Conservation (phyloP, 495 filamentous ascomycete species). For the Parathielavia appendiculata region DNA sequence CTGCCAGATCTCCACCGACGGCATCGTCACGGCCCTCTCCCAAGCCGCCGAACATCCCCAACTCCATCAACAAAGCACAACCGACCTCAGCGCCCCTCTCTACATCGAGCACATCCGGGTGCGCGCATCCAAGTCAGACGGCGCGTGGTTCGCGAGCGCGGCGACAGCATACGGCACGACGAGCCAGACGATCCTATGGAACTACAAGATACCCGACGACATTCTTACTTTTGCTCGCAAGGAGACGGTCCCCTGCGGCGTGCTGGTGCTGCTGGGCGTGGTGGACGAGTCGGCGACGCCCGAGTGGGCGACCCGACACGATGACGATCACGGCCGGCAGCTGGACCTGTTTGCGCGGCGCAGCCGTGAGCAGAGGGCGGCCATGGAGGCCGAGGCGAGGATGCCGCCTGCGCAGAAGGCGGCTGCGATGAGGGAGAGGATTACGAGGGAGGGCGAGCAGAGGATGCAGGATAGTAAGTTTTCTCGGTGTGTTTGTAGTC, state of each 20-base stretch:
- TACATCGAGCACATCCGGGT: constrained; percentile 40
- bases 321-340: constrained; percentile 26
- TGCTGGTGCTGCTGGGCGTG: constrained; percentile 52
- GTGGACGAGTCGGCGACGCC: constrained; percentile 51
- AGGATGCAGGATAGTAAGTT: constrained; percentile 39
- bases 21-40: constrained; percentile 37
- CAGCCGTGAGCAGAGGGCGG: constrained; percentile 36
- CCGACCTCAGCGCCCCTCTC: constrained; percentile 14
- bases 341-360: constrained; percentile 37
- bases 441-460: constrained; percentile 36
- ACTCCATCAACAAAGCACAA: neutral
- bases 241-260: constrained; percentile 56
- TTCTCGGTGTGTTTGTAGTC: neutral
- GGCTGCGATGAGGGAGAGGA: constrained; percentile 33
- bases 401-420: constrained; percentile 45
- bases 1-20: constrained; percentile 42
- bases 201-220: constrained; percentile 53
- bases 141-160: constrained; percentile 55
- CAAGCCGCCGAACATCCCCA: constrained; percentile 24
- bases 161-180: constrained; percentile 51
- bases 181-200: constrained; percentile 54
- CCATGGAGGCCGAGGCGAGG: constrained; percentile 42
- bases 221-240: constrained; percentile 47
- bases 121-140: constrained; percentile 27
- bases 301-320: constrained; percentile 49